Percentiles rank a stretch among this genome's conserved stretches.
Conservation (phyloP, 805 yeast genomes). For the Kodamaea sagamina region DNA sequence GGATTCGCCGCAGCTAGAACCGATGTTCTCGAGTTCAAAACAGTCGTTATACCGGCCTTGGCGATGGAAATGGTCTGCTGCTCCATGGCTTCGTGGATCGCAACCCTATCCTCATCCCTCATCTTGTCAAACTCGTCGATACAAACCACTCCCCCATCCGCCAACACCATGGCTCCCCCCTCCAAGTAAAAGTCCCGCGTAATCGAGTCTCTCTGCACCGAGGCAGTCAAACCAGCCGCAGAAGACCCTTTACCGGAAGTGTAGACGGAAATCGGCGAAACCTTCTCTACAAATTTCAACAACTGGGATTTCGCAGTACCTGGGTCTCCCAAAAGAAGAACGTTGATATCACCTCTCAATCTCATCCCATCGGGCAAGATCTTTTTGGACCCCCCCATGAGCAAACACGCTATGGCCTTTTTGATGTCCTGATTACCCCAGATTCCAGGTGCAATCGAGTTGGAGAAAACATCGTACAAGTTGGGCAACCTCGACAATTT, state of each 20-base stretch:
- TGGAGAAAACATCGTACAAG: constrained; percentile 80
- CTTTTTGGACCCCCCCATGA: constrained; percentile 94
- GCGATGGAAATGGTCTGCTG: constrained; percentile 99
- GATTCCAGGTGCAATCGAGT: constrained; percentile 94
- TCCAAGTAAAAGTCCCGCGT: constrained; percentile 93
- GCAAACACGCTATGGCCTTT: constrained; percentile 85
- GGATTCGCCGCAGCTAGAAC: constrained; percentile 99
- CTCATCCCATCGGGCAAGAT: constrained; percentile 94
- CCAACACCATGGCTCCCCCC: constrained; percentile 99
- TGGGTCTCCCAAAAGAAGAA: constrained; percentile 92
- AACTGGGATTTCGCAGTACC: constrained; percentile 98
- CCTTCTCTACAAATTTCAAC: constrained; percentile 91
- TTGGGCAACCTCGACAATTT: constrained; percentile 80
- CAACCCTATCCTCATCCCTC: constrained; percentile 98
- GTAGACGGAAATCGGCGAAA: constrained; percentile 90
- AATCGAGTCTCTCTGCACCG: constrained; percentile 87
- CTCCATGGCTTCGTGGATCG: constrained; percentile 99
- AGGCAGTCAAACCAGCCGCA: constrained; percentile 98
- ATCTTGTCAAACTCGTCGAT: constrained; percentile 99
- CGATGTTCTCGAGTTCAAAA: constrained; percentile 91
- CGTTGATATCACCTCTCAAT: constrained; percentile 95
- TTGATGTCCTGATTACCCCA: constrained; percentile 93
- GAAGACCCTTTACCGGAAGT: constrained; percentile 99
- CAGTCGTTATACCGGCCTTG: constrained; percentile 98
- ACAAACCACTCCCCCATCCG: constrained; percentile 99